A percentile compares a stretch with the other conserved stretches of the same genome.
phyloP scores from a whole-genome alignment of 2,329 filamentous ascomycete species.

The Beauveria scarabaeidicola region DNA sequence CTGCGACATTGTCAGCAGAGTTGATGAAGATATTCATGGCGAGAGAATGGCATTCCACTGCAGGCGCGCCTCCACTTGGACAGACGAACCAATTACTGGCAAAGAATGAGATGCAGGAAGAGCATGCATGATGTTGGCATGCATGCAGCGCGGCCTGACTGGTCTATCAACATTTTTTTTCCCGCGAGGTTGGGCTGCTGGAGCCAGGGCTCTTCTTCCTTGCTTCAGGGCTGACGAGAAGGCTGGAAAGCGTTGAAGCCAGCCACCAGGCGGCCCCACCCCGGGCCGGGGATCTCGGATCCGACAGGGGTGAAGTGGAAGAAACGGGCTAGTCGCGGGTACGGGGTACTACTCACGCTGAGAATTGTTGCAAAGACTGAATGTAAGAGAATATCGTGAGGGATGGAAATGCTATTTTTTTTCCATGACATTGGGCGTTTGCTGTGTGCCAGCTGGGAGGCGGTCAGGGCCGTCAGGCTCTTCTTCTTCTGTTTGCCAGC shows the following conservation, averaged over 20 bases:
- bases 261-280: slow-evolving; percentile 7
- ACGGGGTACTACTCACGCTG: not conserved
- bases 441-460: not conserved
- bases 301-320: slow-evolving; percentile 2
- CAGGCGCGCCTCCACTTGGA: slow-evolving; percentile 25
- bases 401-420: not conserved
- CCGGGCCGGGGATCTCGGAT: slow-evolving; percentile 8
- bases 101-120: slow-evolving; percentile 20
- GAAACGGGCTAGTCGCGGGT: not conserved
- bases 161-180: slow-evolving; percentile 8
- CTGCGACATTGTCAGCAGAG: slow-evolving; percentile 28
- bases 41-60: slow-evolving; percentile 11
- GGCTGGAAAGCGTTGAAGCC: slow-evolving; percentile 6
- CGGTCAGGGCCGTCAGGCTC: not conserved
- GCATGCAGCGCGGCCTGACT: not conserved
- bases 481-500: not conserved
- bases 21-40: slow-evolving; percentile 32
- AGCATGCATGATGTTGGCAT: slow-evolving; percentile 22
- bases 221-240: slow-evolving; percentile 1
- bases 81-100: slow-evolving; percentile 26
- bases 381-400: not conserved
- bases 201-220: not conserved
- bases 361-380: not conserved
- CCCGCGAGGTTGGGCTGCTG: slow-evolving; percentile 3
- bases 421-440: not conserved